Conservation (phyloP, 139 green algal genomes). For the Chlamydomonas incerta region DNA sequence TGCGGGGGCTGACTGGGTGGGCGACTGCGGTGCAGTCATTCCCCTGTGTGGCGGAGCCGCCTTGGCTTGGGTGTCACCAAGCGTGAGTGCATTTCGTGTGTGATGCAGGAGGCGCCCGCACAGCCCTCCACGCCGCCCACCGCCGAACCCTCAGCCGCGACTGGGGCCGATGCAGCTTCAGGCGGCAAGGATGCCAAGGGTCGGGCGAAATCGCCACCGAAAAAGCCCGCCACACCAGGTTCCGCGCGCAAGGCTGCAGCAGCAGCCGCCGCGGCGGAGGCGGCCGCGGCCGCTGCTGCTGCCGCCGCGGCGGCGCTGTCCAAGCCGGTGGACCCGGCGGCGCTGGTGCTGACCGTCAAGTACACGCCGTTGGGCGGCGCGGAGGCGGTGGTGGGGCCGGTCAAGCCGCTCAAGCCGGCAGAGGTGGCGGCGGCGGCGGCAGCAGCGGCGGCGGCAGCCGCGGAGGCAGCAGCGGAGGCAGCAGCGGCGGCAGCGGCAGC, state of each 20-base stretch:
- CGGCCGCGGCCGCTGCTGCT: background rate
- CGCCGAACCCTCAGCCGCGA: background rate
- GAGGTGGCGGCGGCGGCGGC: background rate
- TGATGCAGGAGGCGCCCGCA: background rate
- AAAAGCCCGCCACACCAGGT: background rate
- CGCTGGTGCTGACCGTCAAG: conserved; percentile 20
- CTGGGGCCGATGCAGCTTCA: background rate
- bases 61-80: background rate
- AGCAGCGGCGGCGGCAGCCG: background rate
- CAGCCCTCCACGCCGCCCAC: background rate
- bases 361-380: background rate
- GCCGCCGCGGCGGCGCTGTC: background rate
- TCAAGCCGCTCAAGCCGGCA: conserved; percentile 6
- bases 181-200: background rate
- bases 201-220: background rate
- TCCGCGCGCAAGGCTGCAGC: conserved; percentile 14
- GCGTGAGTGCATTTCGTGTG: background rate
- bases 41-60: background rate
- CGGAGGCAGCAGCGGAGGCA: background rate
- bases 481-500: background rate
- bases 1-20: too few species aligned
- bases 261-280: conserved; percentile 11
- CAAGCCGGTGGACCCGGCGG: conserved; percentile 27
- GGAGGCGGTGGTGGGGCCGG: background rate
- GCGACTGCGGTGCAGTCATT: too few species aligned